phyloP scores from a whole-genome alignment of 495 filamentous ascomycete species.

The Podospora appendiculata region DNA sequence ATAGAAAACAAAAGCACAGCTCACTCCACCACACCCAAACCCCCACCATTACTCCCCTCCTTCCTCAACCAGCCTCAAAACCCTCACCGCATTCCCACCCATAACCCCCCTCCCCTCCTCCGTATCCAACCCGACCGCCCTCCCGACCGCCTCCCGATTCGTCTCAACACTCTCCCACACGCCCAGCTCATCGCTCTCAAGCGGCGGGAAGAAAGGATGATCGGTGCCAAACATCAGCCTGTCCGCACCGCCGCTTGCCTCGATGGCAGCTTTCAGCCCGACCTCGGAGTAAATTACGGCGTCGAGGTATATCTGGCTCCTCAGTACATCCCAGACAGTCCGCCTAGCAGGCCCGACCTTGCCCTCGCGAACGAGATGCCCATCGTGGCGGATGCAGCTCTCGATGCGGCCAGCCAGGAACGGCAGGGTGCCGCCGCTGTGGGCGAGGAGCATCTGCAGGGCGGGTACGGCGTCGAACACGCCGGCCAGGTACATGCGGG shows the following conservation, averaged over 20 bases:
- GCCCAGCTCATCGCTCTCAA: conserved; percentile 47
- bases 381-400: conserved; percentile 80
- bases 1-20: too few species aligned
- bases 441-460: conserved; percentile 73
- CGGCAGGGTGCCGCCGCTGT: conserved; percentile 82
- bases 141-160: conserved; percentile 65
- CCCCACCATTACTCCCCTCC: background rate
- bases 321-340: conserved; percentile 72
- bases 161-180: conserved; percentile 78
- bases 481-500: conserved; percentile 75
- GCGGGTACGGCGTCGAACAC: conserved; percentile 72
- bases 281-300: conserved; percentile 76
- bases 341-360: conserved; percentile 33
- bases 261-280: conserved; percentile 66
- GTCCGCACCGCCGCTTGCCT: conserved; percentile 52
- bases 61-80: conserved; percentile 49
- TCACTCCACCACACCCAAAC: background rate
- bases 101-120: conserved; percentile 45
- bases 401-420: conserved; percentile 86
- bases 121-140: conserved; percentile 43
- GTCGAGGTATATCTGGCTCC: conserved; percentile 84
- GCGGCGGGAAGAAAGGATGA: conserved; percentile 90
- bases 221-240: conserved; percentile 82
- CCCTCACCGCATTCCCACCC: conserved; percentile 61
- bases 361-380: conserved; percentile 49